phyloP scores from a whole-genome alignment of 257 asterid species.

The Fraxinus americana region DNA sequence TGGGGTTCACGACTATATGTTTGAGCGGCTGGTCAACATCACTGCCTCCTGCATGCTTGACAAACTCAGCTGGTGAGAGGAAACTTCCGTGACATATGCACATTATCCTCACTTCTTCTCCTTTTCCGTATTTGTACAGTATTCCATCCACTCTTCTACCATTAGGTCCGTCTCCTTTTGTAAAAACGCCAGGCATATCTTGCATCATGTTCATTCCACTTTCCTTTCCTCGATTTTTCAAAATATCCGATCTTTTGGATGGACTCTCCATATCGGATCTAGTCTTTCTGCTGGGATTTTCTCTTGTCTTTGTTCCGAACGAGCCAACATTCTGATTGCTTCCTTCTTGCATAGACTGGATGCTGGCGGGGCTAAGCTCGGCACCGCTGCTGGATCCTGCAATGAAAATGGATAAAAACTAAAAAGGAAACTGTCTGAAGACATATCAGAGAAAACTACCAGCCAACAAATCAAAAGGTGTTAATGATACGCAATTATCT shows the following conservation, averaged over 20 bases:
- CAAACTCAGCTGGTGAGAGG: conserved; percentile 82
- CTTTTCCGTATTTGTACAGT: conserved; percentile 74
- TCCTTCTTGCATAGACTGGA: conserved; percentile 52
- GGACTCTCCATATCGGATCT: conserved; percentile 40
- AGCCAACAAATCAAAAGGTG: too few species aligned
- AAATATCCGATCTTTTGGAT: conserved; percentile 34
- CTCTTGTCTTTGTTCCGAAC: conserved; percentile 39
- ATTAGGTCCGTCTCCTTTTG: conserved; percentile 80
- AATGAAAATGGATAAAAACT: not conserved
- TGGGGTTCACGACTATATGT: conserved; percentile 83
- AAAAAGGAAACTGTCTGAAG: too few species aligned
- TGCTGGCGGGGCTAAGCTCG: conserved; percentile 64
- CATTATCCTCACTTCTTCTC: conserved; percentile 87
- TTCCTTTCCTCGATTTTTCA: conserved; percentile 44
- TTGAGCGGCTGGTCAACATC: conserved; percentile 73
- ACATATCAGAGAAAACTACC: too few species aligned
- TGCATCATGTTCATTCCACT: conserved; percentile 36
- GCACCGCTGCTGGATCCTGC: conserved; percentile 65
- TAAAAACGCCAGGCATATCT: conserved; percentile 91
- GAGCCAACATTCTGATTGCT: conserved; percentile 46
- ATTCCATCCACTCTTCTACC: conserved; percentile 91
- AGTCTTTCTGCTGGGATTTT: conserved; percentile 30
- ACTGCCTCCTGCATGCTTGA: conserved; percentile 83
- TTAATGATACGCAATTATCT: too few species aligned
- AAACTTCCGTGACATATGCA: conserved; percentile 88